A percentile compares a stretch with the other conserved stretches of the same genome.
These are phyloP conservation scores for Solanum arcanum DNA, from an alignment of 257 asterid species.

Conservation along the genomic window DNA sequence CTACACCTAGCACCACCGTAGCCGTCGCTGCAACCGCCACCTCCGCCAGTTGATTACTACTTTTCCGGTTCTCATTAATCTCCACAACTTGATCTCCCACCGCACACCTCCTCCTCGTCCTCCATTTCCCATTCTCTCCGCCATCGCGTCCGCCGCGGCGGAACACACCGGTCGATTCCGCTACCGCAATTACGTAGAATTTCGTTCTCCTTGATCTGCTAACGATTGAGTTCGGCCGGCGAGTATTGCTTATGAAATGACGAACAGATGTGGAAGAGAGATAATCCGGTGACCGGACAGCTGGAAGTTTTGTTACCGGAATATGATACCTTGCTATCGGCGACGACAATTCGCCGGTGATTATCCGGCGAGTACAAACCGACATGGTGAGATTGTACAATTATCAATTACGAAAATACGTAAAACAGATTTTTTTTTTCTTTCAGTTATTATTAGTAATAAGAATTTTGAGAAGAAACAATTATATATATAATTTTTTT, in stretches of 20 bases:
- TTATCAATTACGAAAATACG: neutral
- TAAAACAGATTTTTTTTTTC: neutral
- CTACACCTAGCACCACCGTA: slow-evolving; percentile 90
- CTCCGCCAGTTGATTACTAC: slow-evolving; percentile 39
- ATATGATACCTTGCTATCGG: neutral
- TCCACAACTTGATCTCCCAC: slow-evolving; percentile 19
- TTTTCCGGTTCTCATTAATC: slow-evolving; percentile 9
- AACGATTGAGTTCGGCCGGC: neutral
- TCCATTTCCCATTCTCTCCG: neutral
- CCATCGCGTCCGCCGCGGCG: neutral
- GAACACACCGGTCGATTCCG: neutral
- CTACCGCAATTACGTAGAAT: neutral
- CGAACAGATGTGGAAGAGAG: neutral
- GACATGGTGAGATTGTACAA: neutral
- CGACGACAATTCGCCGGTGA: neutral
- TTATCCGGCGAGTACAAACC: neutral
- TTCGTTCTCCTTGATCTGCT: neutral
- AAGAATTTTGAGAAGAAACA: neutral
- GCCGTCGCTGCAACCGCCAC: slow-evolving; percentile 54
- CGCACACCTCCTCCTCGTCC: neutral
- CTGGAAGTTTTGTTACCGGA: neutral
- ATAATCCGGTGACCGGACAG: neutral
- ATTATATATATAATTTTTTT: neutral
- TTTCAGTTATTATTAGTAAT: neutral
- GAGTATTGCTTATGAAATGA: neutral